Base-by-base conservation (phyloP, 129 eudicot species). In the Flaveria sonorensis region DNA sequence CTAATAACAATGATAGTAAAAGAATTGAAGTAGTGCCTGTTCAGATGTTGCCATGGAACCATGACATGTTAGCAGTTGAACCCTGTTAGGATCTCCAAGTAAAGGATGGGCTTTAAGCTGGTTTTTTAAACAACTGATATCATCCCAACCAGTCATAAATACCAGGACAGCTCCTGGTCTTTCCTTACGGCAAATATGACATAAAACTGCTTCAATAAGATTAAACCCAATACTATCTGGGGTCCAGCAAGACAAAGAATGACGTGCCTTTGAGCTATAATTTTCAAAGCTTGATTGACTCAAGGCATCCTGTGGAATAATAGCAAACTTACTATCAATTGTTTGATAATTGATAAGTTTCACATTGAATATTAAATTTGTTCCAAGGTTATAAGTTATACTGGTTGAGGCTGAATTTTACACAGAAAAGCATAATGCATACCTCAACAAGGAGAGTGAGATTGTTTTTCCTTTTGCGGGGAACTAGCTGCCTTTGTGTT, bases 101-200 rank as follows among this genome's bases (percentile, higher is more conserved):
- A 95, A 86, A 76, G 97, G 99, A 73, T 95, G 97, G 36, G 97
- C 96, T 85, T 91, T 95, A 82, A 95, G 71, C 81, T 95, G 97
- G 83, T 79, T 90, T 80, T 89, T 89, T 83, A 95, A 77, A 86
- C 89, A 87, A 82, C 92, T 91, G 21, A 95, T 95, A 82, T 95
- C 99, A 62, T 95, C 99, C 99, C 99, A 95, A 4, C 99, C 97
- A 7, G 99, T 95, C 99, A 95, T 89, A 86, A 95, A 95, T 77
- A 95, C 99, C 46, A 95, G 79, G 28, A 95, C 96, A 36, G 97
- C 97, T 66, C 97, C 99, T 62, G 88, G 86, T 43, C 95, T 86
- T 88, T 95, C 99, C 87, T 95, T 95, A 26, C 99, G 93, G 76
- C 95, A 91, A 73, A 95, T 95, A 77, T 95, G 96, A 68, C 99